Evolutionary conservation across 108 stramenopile genomes (phyloP).

Genomic region (Skeletonema menzelii): DNA sequence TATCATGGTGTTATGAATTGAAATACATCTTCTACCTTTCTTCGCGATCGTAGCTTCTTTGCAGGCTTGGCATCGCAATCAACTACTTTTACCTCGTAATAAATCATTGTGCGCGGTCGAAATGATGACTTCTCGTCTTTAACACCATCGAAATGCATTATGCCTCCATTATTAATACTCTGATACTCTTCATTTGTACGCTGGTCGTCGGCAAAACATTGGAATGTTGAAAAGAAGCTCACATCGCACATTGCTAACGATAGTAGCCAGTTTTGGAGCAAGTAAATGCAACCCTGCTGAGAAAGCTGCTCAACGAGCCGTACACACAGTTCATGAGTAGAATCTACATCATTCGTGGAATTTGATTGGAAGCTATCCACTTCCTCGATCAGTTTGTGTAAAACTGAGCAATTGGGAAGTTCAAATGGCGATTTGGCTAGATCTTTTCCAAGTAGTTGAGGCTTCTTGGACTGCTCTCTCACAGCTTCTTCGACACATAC

Average conservation of each 20-base stretch:
- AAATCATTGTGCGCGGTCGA: constrained; percentile 2
- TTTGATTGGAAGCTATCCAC: constrained; percentile 10
- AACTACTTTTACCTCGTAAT: constrained; percentile 58
- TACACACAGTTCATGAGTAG: constrained; percentile 15
- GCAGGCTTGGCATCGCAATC: constrained; percentile 74
- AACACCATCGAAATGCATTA: constrained; percentile 1
- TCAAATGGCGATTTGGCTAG: constrained; percentile 27
- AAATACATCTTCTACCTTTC: constrained; percentile 38
- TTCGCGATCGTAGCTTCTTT: constrained; percentile 49
- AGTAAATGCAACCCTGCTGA: constrained; percentile 49
- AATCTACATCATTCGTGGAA: constrained; percentile 22
- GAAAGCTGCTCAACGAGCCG: constrained; percentile 28
- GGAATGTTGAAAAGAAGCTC: constrained; percentile 61
- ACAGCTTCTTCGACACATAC: background rate
- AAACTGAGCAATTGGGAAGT: constrained; percentile 16
- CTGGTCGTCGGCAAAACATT: constrained; percentile 7
- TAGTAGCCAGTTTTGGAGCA: constrained; percentile 72
- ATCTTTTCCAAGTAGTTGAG: background rate
- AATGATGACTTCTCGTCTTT: background rate
- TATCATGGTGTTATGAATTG: constrained; percentile 1
- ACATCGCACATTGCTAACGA: constrained; percentile 74
- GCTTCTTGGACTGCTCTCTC: background rate
- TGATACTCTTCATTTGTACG: constrained; percentile 6
- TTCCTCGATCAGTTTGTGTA: constrained; percentile 15
- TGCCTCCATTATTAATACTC: constrained; percentile 12